A percentile compares a stretch with the other conserved stretches of the same genome.
phyloP scores from a whole-genome alignment of 108 stramenopile genomes.

The Nitzschia sp. region DNA sequence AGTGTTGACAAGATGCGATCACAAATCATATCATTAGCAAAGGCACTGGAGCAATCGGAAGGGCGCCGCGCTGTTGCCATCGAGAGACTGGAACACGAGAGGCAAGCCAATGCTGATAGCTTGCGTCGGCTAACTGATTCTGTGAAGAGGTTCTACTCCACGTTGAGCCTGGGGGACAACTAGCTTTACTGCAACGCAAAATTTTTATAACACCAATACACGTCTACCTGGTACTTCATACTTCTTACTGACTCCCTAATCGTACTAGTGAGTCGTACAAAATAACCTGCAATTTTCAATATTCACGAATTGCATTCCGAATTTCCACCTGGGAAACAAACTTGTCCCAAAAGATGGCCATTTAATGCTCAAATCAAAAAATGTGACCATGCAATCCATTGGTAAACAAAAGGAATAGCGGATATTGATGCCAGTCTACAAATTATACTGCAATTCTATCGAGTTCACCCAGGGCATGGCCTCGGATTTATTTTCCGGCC shows the following conservation, averaged over 20 bases:
- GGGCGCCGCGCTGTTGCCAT: conserved; percentile 62
- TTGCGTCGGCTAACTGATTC: conserved; percentile 60
- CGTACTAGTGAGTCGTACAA: too few species aligned
- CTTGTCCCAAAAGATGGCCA: too few species aligned
- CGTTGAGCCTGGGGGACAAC: conserved; percentile 38
- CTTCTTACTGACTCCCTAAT: too few species aligned
- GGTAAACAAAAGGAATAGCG: neutral
- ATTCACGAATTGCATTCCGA: too few species aligned
- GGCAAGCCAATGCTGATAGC: conserved; percentile 64
- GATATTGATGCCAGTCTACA: conserved; percentile 5
- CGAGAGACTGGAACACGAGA: conserved; percentile 59
- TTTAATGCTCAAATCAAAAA: too few species aligned
- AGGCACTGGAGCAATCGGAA: conserved; percentile 73
- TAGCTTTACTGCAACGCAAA: too few species aligned
- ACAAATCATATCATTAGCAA: conserved; percentile 61
- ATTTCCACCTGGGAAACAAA: too few species aligned
- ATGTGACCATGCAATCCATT: too few species aligned
- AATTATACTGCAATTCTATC: neutral
- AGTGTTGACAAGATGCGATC: conserved; percentile 52
- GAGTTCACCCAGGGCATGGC: too few species aligned
- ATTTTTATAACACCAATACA: too few species aligned
- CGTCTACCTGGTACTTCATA: too few species aligned
- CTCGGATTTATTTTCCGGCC: conserved; percentile 33
- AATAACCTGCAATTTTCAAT: too few species aligned
- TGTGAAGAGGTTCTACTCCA: conserved; percentile 75